Base-by-base conservation (phyloP, 2,329 filamentous ascomycete genomes). In the Xenoacremonium recifei region DNA sequence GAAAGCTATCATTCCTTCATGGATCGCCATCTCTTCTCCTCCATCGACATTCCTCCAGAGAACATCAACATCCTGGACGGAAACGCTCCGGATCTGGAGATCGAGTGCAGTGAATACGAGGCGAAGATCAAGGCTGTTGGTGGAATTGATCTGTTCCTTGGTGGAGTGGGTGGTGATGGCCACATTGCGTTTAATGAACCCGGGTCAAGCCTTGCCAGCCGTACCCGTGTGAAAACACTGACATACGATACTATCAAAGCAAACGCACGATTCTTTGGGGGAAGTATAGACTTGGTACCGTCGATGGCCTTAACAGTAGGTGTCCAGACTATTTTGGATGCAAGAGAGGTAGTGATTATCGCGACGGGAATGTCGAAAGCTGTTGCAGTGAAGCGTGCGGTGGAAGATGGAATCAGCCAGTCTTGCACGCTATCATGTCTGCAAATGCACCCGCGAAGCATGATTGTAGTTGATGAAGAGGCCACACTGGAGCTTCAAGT, bases 121-220 rank as follows among this genome's bases (percentile, higher is more conserved):
- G 81, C 82, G 40, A 82, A 85, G 58, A 93, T 95, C 66, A 80
- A 80, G 60, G 71, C 73, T 30, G 79, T 73, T 21, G 89, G 88
- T 36, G 89, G 89, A 37, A 93, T 95, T 49, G 87, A 93, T 63
- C 77, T 93, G 19, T 95, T 93, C 68, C 77, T 95, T 4, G 87
- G 87, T n/a, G 89, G 89, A 30, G 89, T 95, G 40, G 89, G 89
- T 20, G 85, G 88, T 41, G 89, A 95, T 61, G 89, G 89, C 5
- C 89, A 95, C 66, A 89, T 95, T 50, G 89, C 89, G 35, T 95
- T 95, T 77, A 95, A 95, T 66, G 89, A 95, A 67, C 89, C 89
- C 4, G 89, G 88, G 31, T 90, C 86, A 9, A 89, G 84, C 45
- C 70, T 95, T 48, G 78, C 79, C 53, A 89, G 85, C 43, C 79